Base-by-base conservation (phyloP, 805 yeast genomes). In the Diddensiella santjacobensis region DNA sequence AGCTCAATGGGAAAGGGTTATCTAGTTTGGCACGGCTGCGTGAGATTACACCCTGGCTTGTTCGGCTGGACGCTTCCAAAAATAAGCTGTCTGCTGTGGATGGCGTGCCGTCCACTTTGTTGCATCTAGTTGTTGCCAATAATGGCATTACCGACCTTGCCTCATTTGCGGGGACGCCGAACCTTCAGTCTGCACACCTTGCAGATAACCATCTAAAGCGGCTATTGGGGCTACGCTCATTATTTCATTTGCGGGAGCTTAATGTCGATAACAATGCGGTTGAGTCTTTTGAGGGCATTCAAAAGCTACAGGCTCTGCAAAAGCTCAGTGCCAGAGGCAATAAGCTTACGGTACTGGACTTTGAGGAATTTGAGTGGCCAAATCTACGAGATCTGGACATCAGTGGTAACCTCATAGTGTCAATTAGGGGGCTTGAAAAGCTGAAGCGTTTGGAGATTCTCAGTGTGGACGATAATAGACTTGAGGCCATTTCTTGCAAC, bases 141-240 rank as follows among this genome's bases (percentile, higher is more conserved):
- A 77, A 77, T 55, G 47, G 50, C 8, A 54, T 78, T 15, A 70
- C 66, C 17, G 70, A 71, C 47, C 58, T 74, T 43, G 70, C 77
- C 2, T 68, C 78, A 3, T 75, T 76, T 54, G 58, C 64, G 36
- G 61, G 66, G 26, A 66, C 71, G 51, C 59, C 53, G n/a, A 73
- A 75, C 48, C 60, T 78, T 20, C 78, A 73, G 48, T 54, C 58
- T 17, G 20, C 39, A 11, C 22, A 46, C 17, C 30, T 46, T 38
- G 22, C n/a, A 6, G 11, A 23, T 8, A 46, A 46, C 19, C 20
- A 38, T 6, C 33, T 40, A 8, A 24, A 40, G 36, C 26, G 18
- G 22, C 3, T 23, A 23, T 36, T 20, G 40, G 24, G 49, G n/a
- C n/a, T 77, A 37, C 33, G 55, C 2, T 55, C 62, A 8, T 58